Evolutionary conservation across 75 land plant species (phyloP).

Genomic region (Selaginella tamariscina): DNA sequence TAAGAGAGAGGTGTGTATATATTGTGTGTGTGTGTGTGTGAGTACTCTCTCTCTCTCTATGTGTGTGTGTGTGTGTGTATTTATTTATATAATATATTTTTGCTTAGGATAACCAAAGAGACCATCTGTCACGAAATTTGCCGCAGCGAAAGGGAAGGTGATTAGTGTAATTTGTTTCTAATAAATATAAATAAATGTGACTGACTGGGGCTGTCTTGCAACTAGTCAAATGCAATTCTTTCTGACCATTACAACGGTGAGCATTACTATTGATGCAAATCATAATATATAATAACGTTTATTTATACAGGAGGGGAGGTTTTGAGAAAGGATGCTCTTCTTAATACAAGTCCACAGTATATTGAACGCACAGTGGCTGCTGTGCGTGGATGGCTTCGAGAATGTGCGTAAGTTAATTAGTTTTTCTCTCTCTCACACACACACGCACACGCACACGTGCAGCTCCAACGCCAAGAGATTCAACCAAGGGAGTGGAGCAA

Average conservation of each 20-base stretch:
- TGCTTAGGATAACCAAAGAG: not conserved
- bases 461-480: not conserved
- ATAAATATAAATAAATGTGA: not conserved
- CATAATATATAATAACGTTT: not conserved
- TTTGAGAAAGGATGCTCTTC: not conserved
- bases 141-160: not conserved
- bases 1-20: not conserved
- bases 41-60: not conserved
- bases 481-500: not conserved
- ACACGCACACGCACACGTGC: not conserved
- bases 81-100: too few species aligned
- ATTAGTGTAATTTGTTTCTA: not conserved
- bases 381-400: conserved; percentile 1
- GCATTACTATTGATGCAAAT: not conserved
- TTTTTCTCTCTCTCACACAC: not conserved
- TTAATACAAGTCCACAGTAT: not conserved
- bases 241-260: not conserved
- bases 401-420: not conserved
- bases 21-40: not conserved
- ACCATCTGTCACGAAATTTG: not conserved
- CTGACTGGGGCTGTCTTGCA: not conserved
- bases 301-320: not conserved
- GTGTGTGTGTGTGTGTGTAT: too few species aligned
- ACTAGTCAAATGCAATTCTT: not conserved
- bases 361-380: not conserved